Conservation (phyloP, 257 asterid genomes). For the Fraxinus excelsior region DNA sequence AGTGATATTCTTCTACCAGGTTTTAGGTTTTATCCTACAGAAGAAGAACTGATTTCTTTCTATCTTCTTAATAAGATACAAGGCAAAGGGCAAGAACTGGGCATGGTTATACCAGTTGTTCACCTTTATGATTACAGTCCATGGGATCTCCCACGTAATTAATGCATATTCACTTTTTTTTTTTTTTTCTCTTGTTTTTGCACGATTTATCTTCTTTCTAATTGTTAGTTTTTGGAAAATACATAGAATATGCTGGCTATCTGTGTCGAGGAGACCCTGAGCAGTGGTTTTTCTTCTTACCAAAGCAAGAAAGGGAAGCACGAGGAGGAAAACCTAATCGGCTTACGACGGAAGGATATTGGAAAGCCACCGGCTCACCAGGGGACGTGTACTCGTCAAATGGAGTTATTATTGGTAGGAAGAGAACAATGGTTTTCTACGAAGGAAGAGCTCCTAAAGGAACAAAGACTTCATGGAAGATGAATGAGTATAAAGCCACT, state of each 20-base stretch:
- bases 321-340: conserved; percentile 60
- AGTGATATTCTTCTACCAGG: conserved; percentile 29
- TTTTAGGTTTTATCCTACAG: conserved; percentile 47
- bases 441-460: conserved; percentile 62
- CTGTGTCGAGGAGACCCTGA: conserved; percentile 37
- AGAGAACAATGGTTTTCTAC: conserved; percentile 63
- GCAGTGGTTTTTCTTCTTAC: conserved; percentile 75
- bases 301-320: conserved; percentile 52
- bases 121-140: conserved; percentile 38
- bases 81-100: conserved; percentile 26
- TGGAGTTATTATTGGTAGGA: conserved; percentile 41
- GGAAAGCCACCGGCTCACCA: conserved; percentile 75
- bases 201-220: neutral
- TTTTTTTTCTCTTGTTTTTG: neutral
- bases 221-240: neutral
- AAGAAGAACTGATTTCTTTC: conserved; percentile 48
- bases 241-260: conserved; percentile 45
- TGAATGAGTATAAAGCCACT: conserved; percentile 60
- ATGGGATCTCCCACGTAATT: conserved; percentile 36
- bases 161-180: neutral
- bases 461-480: conserved; percentile 59
- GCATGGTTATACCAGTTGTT: conserved; percentile 27
- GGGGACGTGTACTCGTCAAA: conserved; percentile 51
- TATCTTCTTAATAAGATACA: conserved; percentile 37
- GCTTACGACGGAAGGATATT: conserved; percentile 55